Evolutionary conservation across 2,329 filamentous ascomycete species (phyloP).

Genomic region (Epichloe gansuensis): DNA sequence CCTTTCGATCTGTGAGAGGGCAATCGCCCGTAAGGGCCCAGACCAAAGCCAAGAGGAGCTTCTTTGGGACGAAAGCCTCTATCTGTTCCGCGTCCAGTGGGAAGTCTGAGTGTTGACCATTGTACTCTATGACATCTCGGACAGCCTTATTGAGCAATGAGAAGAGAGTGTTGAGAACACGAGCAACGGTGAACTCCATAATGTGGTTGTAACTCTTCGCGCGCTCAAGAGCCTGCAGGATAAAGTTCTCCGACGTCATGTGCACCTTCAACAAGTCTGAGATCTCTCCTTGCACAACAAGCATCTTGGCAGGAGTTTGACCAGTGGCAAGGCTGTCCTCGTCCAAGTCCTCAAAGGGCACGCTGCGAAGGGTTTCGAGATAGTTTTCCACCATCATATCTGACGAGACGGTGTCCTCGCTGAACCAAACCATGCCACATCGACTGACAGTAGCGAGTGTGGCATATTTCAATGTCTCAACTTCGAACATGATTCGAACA

Average conservation of each 20-base stretch:
- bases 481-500: conserved; percentile 99
- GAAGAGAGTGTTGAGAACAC: conserved; percentile 85
- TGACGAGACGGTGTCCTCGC: conserved; percentile 88
- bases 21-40: conserved; percentile 97
- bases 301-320: conserved; percentile 63
- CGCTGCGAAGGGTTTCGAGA: conserved; percentile 66
- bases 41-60: conserved; percentile 79
- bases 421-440: conserved; percentile 99
- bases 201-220: conserved; percentile 82
- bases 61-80: conserved; percentile 84
- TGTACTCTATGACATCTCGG: conserved; percentile 89
- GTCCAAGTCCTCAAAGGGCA: conserved; percentile 88
- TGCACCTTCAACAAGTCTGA: conserved; percentile 68
- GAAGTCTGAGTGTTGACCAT: conserved; percentile 87
- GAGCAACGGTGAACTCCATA: conserved; percentile 92
- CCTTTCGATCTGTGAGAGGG: conserved; percentile 73
- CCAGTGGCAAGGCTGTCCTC: conserved; percentile 74
- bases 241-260: conserved; percentile 68
- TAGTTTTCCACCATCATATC: conserved; percentile 91
- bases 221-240: conserved; percentile 62
- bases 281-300: conserved; percentile 66
- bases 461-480: conserved; percentile 93
- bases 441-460: conserved; percentile 98
- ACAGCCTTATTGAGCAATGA: conserved; percentile 91
- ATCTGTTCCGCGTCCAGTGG: conserved; percentile 82